phyloP scores from a whole-genome alignment of 2,329 filamentous ascomycete species.

The Xylariaceae sp. region DNA sequence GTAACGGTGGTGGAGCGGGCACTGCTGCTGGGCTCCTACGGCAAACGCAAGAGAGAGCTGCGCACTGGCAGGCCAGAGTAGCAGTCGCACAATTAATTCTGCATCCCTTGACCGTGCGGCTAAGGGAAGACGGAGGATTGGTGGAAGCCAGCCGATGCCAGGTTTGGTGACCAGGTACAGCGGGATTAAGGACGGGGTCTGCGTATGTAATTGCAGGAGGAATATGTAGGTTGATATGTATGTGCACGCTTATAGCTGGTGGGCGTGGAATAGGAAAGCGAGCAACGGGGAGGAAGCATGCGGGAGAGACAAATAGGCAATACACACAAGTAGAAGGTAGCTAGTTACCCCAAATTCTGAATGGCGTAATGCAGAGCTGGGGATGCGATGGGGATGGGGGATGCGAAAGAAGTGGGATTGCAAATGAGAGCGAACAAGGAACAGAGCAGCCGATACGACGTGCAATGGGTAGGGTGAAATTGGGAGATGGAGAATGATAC shows the following conservation, averaged over 20 bases:
- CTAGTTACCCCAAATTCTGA: constrained; percentile 2
- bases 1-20: constrained; percentile 17
- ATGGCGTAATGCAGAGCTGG: constrained; percentile 56
- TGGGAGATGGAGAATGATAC: constrained; percentile 2
- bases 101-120: constrained; percentile 29
- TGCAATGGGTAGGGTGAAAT: constrained; percentile 2
- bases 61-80: constrained; percentile 27
- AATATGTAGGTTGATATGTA: constrained; percentile 25
- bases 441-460: constrained; percentile 6
- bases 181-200: constrained; percentile 21
- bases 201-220: constrained; percentile 22
- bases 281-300: constrained; percentile 15
- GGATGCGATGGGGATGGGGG: background rate
- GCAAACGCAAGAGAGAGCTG: constrained; percentile 29
- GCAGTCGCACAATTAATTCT: constrained; percentile 34
- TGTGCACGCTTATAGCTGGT: constrained; percentile 23
- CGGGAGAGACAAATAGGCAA: constrained; percentile 17
- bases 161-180: constrained; percentile 22
- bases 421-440: background rate
- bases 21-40: constrained; percentile 25
- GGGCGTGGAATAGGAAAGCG: constrained; percentile 16
- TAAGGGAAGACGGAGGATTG: constrained; percentile 26
- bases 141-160: constrained; percentile 24
- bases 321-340: constrained; percentile 13
- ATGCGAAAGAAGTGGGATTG: background rate